Base-by-base conservation (phyloP, 768 basidiomycete genomes). In the Pleurotus sapidus region DNA sequence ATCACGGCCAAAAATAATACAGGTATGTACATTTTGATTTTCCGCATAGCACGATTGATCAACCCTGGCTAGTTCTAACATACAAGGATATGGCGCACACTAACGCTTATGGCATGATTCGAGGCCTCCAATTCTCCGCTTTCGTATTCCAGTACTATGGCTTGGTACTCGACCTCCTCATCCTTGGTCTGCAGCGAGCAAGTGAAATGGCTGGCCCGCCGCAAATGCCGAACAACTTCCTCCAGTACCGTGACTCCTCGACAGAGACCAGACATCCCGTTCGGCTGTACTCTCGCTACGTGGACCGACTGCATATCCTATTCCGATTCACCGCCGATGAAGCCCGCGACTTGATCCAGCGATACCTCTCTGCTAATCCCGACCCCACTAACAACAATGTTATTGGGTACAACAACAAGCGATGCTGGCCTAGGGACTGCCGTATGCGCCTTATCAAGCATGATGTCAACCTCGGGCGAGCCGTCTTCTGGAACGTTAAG, bases 101-200 rank as follows among this genome's bases (percentile, higher is more conserved):
- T 53, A 98, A 99, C 62, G 95, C 92, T 0, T 98, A 92, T 61
- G 97, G 97, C 69, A 81, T 99, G 59, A 98, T 98, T 61, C 90
- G 97, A 61, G 97, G 97, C 58, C 83, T 99, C 12, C 97, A 98
- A 69, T 99, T 99, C 80, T 97, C 95, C 3, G 91, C 92, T 38
- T 99, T 98, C 70, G 94, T 99, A 65, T 99, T 99, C 88, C 97
- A 98, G 76, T 95, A 94, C 74, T 95, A 98, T 67, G 96, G 96
- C 49, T 82, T 98, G 25, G 92, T 98, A 4, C 84, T 98, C 46
- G 97, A 99, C 71, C 79, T 99, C 40, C 83, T 99, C 57, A 92
- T 99, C 64, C 85, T 99, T 38, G 97, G 97, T 59, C 81, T 99
- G n/a, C 93, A 98, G 66, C 88, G 97, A 46, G 97, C 97, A 2